Conservation (phyloP, 129 eudicot species). For the Deinandra increscens region DNA sequence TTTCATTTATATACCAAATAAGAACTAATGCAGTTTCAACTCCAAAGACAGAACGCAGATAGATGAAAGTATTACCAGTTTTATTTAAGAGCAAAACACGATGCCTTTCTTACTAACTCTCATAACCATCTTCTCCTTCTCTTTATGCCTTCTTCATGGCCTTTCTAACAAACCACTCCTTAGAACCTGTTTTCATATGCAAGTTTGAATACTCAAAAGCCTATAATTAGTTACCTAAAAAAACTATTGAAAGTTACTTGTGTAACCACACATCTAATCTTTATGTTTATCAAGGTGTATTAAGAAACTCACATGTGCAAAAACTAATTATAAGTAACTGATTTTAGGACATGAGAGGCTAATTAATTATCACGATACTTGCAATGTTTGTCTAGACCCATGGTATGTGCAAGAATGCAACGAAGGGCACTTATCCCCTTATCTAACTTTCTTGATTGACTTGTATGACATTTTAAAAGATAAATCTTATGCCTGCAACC, state of each 20-base stretch:
- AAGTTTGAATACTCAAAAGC: too few species aligned
- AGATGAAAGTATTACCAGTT: constrained; percentile 54
- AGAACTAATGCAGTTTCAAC: background rate
- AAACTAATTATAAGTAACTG: background rate
- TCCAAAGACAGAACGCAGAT: background rate
- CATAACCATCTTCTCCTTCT: constrained; percentile 93
- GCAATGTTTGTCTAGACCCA: constrained; percentile 98
- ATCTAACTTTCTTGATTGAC: too few species aligned
- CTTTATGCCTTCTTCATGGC: too few species aligned
- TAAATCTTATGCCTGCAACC: too few species aligned
- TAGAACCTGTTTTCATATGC: too few species aligned
- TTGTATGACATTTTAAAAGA: too few species aligned
- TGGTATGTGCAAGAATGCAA: constrained; percentile 98
- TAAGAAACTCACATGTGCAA: background rate
- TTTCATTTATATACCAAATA: background rate
- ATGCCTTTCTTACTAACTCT: constrained; percentile 74
- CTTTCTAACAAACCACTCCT: too few species aligned
- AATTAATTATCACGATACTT: constrained; percentile 58
- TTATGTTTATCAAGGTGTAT: background rate
- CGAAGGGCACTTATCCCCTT: too few species aligned
- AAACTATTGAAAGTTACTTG: too few species aligned
- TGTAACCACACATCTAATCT: background rate
- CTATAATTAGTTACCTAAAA: constrained; percentile 11
- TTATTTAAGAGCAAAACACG: constrained; percentile 88
- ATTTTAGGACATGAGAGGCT: background rate